Base-by-base conservation (phyloP, 2,329 filamentous ascomycete species). In the Penicillium sp. region DNA sequence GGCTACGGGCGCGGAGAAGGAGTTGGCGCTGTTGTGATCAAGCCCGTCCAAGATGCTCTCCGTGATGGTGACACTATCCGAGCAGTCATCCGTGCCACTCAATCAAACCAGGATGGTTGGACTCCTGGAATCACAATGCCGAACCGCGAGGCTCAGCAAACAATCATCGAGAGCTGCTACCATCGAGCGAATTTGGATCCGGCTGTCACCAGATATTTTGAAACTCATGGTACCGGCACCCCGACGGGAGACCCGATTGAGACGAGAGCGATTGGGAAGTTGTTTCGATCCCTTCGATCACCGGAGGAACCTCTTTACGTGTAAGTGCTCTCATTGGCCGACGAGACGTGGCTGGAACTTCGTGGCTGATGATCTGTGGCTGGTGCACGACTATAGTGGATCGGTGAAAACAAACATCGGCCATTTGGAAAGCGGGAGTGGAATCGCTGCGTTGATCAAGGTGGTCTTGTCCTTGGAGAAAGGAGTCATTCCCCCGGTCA, bases 151-250 rank as follows among this genome's bases (percentile, higher is more conserved):
- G 34, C 34, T n/a, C 34, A 36, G 7, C 3, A 7, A 14, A 7
- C 13, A 13, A 4, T 36, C 4, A 36, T 36, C 13, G 34, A n/a
- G 2, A n/a, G 45, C 46, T 39, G 40, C 0, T 59, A 59, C 22
- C n/a, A 18, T 3, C 22, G 46, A 21, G 53, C 44, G 0, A 34
- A 42, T 2, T 27, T 58, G 1, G 13, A 42, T 16, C 29, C 54
- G 4, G 34, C 32, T 10, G 41, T 50, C 13, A 61, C 60, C 1
- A 31, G 55, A 2, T 54, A 56, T 41, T 27, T 63, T 8, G 62
- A 65, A 40, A 57, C 60, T 13, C 60, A 65, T 42, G 62, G 58
- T 13, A 64, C 60, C 1, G 60, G 60, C n/a, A 61, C 59, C 0
- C 43, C 50, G 6, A 52, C 50, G 3, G 60, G 61, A 5, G 61